Percentiles rank a stretch among this genome's conserved stretches.
phyloP scores from a whole-genome alignment of 78 protist species.

The Dictyostelium firmibasis region DNA sequence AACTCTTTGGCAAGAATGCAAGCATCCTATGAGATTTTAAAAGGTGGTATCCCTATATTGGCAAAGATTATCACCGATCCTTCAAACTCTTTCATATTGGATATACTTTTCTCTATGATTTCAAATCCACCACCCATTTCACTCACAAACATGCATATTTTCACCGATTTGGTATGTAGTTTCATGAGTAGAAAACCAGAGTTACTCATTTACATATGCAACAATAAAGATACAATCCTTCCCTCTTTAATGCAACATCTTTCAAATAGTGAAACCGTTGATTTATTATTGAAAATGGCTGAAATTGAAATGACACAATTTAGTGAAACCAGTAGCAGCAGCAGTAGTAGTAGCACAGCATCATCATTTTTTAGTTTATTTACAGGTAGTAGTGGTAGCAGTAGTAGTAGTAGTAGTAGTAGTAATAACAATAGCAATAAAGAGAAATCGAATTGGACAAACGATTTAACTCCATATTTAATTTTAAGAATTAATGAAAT shows the following conservation, averaged over 20 bases:
- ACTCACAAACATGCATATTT: slow-evolving; percentile 47
- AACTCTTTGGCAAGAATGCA: slow-evolving; percentile 26
- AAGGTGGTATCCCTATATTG: slow-evolving; percentile 25
- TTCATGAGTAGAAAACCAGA: slow-evolving; percentile 51
- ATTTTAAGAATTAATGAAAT: slow-evolving; percentile 59
- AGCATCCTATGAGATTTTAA: slow-evolving; percentile 53
- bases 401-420: background rate
- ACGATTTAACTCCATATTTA: slow-evolving; percentile 47
- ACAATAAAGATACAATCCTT: slow-evolving; percentile 38
- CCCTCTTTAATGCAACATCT: slow-evolving; percentile 44
- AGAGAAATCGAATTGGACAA: slow-evolving; percentile 65
- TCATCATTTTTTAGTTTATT: slow-evolving; percentile 19
- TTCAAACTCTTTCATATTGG: slow-evolving; percentile 22
- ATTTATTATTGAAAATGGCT: slow-evolving; percentile 45
- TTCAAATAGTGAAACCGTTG: slow-evolving; percentile 20
- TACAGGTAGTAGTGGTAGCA: background rate
- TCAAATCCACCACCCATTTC: slow-evolving; percentile 39
- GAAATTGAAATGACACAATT: slow-evolving; percentile 65
- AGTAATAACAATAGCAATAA: background rate
- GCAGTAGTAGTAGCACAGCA: background rate
- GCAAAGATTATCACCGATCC: slow-evolving; percentile 35
- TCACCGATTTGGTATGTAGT: background rate
- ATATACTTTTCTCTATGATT: slow-evolving; percentile 20
- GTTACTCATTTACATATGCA: slow-evolving; percentile 20
- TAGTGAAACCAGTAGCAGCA: background rate